Evolutionary conservation across 495 filamentous ascomycete species (phyloP).

Genomic region (Hyphodiscus hymeniophilus): DNA sequence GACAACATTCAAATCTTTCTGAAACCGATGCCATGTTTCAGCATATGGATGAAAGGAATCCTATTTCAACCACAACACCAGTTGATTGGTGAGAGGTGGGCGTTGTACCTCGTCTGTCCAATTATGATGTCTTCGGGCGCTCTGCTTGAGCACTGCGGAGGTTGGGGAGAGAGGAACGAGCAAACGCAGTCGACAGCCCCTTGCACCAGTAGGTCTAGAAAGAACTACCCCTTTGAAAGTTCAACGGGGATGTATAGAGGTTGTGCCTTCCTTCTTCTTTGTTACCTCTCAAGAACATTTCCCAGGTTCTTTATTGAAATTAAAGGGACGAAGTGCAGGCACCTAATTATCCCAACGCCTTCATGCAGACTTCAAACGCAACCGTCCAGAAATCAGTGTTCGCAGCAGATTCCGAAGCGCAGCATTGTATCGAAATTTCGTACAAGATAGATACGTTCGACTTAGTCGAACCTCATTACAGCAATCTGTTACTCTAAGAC

Average conservation of each 20-base stretch:
- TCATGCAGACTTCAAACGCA: not conserved
- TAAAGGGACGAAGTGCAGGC: no score
- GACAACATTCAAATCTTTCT: not conserved
- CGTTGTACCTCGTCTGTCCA: not conserved
- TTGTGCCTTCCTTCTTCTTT: not conserved
- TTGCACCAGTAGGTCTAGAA: not conserved
- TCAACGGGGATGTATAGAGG: not conserved
- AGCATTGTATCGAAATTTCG: not conserved
- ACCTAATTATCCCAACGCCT: no score
- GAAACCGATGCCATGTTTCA: slow-evolving; percentile 14
- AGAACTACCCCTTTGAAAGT: no score
- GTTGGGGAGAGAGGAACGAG: not conserved
- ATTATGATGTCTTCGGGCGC: not conserved
- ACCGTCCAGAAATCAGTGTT: not conserved
- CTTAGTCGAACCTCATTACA: not conserved
- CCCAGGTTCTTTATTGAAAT: not conserved
- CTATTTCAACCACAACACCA: not conserved
- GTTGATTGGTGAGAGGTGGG: slow-evolving; percentile 2
- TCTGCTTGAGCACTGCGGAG: not conserved
- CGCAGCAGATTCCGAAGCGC: not conserved
- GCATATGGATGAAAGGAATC: not conserved
- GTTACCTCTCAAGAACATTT: not conserved
- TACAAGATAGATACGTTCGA: not conserved
- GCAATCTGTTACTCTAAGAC: not conserved
- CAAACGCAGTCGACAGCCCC: not conserved